phyloP scores from a whole-genome alignment of 1,139 yeast genomes.

The Barnettozyma hawaiiensis region DNA sequence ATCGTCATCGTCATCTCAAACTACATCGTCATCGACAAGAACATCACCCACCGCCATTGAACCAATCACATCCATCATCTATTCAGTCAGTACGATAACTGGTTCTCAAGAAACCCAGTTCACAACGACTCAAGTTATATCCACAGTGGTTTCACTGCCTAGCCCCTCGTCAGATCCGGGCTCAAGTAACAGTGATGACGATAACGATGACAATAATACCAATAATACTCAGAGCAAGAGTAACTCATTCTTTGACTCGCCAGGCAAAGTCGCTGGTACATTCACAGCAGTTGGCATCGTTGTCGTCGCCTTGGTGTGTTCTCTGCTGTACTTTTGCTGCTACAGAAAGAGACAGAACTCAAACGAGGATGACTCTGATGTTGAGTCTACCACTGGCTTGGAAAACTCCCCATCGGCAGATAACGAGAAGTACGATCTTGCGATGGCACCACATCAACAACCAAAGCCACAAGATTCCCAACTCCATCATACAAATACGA shows the following conservation, averaged over 20 bases:
- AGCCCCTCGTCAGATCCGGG: constrained; percentile 10
- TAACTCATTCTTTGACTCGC: constrained; percentile 29
- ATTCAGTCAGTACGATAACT: constrained; percentile 28
- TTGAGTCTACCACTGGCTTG: constrained; percentile 3
- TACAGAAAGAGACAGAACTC: constrained; percentile 19
- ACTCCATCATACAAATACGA: background rate
- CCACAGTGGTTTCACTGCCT: constrained; percentile 23
- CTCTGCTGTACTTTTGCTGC: constrained; percentile 24
- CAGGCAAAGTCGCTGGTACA: constrained; percentile 36
- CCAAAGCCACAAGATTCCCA: background rate
- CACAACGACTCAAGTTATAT: constrained; percentile 26
- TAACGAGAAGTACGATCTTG: background rate
- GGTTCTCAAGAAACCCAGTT: constrained; percentile 23
- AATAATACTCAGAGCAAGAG: background rate
- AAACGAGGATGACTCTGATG: constrained; percentile 27
- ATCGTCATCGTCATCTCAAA: background rate
- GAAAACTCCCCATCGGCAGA: background rate
- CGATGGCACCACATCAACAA: constrained; percentile 1
- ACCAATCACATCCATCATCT: constrained; percentile 25
- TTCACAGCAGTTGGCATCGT: constrained; percentile 35
- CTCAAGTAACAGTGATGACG: constrained; percentile 6
- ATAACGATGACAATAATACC: background rate
- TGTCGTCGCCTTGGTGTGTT: constrained; percentile 19
- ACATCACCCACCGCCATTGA: constrained; percentile 6
- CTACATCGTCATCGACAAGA: background rate